Percentiles rank a stretch among this genome's conserved stretches.
phyloP scores from a whole-genome alignment of 768 basidiomycete species.

The Kwoniella pini region DNA sequence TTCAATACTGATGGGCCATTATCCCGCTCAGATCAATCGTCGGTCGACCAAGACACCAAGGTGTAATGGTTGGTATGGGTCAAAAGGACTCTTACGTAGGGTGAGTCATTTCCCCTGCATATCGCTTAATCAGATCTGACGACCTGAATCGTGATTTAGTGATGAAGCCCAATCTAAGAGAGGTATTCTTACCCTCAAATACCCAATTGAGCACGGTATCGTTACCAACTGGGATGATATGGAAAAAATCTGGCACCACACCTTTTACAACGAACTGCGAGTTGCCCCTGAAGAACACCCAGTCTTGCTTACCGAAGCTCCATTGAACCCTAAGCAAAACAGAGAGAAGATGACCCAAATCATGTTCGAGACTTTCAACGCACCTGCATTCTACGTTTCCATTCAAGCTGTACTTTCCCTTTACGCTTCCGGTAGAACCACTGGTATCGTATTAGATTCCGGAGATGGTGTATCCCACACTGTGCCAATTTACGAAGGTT shows the following conservation, averaged over 20 bases:
- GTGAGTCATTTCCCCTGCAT: no score
- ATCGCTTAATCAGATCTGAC: no score
- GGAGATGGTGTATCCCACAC: conserved; percentile 96
- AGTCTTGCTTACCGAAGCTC: conserved; percentile 85
- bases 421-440: conserved; percentile 93
- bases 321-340: conserved; percentile 89
- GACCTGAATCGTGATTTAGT: no score
- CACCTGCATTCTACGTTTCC: conserved; percentile 85
- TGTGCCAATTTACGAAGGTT: conserved; percentile 95
- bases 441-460: conserved; percentile 89
- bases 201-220: conserved; percentile 91
- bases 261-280: conserved; percentile 93
- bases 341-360: conserved; percentile 89
- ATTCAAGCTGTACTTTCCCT: conserved; percentile 89
- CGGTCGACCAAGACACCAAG: conserved; percentile 89
- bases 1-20: no score
- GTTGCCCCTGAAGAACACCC: conserved; percentile 92
- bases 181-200: conserved; percentile 89
- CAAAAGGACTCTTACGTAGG: conserved; percentile 96
- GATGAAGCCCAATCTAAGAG: conserved; percentile 93
- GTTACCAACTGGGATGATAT: conserved; percentile 99
- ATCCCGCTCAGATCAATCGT: conserved; percentile 84
- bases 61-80: conserved; percentile 97
- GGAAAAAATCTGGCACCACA: conserved; percentile 99
- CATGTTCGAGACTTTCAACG: conserved; percentile 96